These are phyloP conservation scores for Rhizopogon vesiculosus DNA, from an alignment of 768 basidiomycete genomes.

Conservation along the genomic window DNA sequence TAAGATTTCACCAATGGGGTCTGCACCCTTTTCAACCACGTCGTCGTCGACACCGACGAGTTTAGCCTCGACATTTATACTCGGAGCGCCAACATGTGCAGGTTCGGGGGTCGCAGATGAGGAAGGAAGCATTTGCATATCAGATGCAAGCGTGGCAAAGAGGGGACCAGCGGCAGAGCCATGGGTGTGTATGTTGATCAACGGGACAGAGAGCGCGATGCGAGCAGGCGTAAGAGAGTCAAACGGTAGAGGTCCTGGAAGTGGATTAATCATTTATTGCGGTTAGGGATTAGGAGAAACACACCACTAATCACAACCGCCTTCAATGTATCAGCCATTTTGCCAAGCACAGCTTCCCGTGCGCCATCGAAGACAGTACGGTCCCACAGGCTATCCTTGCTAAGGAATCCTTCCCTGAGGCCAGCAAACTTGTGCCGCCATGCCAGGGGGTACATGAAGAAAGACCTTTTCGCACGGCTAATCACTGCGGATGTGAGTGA, in stretches of 20 bases:
- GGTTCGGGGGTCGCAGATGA: conserved; percentile 25
- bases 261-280: neutral
- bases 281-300: conserved; percentile 11
- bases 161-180: conserved; percentile 70
- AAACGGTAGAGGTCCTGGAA: conserved; percentile 45
- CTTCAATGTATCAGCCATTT: conserved; percentile 57
- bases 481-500: conserved; percentile 50
- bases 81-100: conserved; percentile 70
- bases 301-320: conserved; percentile 70
- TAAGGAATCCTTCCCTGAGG: conserved; percentile 68
- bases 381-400: conserved; percentile 83
- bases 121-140: conserved; percentile 69
- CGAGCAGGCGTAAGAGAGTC: conserved; percentile 57
- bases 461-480: conserved; percentile 47
- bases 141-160: conserved; percentile 78
- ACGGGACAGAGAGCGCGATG: conserved; percentile 71
- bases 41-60: conserved; percentile 66
- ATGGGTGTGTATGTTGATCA: conserved; percentile 62
- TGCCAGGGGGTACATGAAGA: conserved; percentile 55
- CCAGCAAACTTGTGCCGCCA: conserved; percentile 75
- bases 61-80: conserved; percentile 81
- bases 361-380: conserved; percentile 68
- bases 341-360: conserved; percentile 54
- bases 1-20: conserved; percentile 57
- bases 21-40: conserved; percentile 56